Percentiles rank a stretch among this genome's conserved stretches.
Evolutionary conservation across 306 rosid genomes (phyloP).

Genomic region (Begonia masoniana): DNA sequence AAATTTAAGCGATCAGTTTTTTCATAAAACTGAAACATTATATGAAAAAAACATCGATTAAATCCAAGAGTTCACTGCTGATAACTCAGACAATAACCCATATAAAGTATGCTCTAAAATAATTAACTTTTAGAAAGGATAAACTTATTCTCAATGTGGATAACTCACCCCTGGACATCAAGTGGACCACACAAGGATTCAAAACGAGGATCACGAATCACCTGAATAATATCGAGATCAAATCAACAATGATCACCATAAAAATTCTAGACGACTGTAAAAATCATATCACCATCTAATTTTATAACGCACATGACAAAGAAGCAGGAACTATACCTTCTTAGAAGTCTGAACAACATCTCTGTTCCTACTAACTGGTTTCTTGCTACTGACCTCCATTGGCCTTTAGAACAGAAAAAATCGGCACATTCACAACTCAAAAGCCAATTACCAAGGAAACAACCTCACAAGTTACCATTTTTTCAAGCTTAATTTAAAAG

Average conservation of each 20-base stretch:
- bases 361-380: conserved; percentile 59
- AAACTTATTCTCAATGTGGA: neutral
- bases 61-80: neutral
- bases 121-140: neutral
- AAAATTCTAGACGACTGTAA: neutral
- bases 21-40: too few species aligned
- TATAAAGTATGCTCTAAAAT: neutral
- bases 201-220: conserved; percentile 64
- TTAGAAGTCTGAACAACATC: conserved; percentile 74
- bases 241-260: neutral
- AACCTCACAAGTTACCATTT: neutral
- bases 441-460: neutral
- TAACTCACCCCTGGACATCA: conserved; percentile 51
- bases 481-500: neutral
- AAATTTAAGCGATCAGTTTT: too few species aligned
- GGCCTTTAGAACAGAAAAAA: conserved; percentile 44
- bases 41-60: too few species aligned
- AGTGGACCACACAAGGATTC: conserved; percentile 61
- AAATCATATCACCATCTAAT: too few species aligned
- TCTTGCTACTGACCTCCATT: conserved; percentile 74
- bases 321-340: conserved; percentile 23
- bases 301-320: too few species aligned
- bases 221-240: conserved; percentile 25
- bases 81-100: neutral
- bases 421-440: conserved; percentile 3